A percentile compares a stretch with the other conserved stretches of the same genome.
Evolutionary conservation across 371 early-diverging fungal genomes (phyloP).

Genomic region (Saksenaea vasiformis): DNA sequence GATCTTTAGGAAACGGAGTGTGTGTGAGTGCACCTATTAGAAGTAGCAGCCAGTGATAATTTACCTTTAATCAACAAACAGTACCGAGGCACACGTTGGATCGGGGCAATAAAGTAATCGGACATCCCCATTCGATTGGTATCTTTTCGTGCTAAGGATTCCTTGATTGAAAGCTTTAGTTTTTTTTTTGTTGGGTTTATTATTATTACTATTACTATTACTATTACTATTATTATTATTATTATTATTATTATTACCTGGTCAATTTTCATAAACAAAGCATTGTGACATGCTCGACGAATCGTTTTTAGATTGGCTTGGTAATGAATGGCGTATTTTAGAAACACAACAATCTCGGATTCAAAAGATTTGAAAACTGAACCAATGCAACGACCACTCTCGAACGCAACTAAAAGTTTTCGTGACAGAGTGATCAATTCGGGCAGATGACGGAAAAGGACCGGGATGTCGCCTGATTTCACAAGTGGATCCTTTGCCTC

Average conservation of each 20-base stretch:
- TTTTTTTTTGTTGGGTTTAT: no score
- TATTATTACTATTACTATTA: no score
- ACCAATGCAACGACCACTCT: constrained; percentile 8
- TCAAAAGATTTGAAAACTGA: constrained; percentile 25
- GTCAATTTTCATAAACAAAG: constrained; percentile 41
- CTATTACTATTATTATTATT: background rate
- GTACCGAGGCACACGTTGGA: constrained; percentile 48
- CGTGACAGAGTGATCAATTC: constrained; percentile 35
- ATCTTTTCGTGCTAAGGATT: constrained; percentile 37
- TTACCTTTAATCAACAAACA: constrained; percentile 49
- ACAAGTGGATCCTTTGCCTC: constrained; percentile 30
- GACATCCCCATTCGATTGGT: constrained; percentile 46
- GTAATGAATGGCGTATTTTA: constrained; percentile 50
- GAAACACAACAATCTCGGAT: constrained; percentile 35
- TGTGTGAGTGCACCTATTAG: no score
- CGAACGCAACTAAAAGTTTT: constrained; percentile 22
- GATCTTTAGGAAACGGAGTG: constrained; percentile 29
- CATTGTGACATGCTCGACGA: constrained; percentile 41
- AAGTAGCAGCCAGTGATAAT: background rate
- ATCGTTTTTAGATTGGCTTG: constrained; percentile 38
- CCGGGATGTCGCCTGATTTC: constrained; percentile 33
- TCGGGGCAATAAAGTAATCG: constrained; percentile 50
- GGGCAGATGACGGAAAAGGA: constrained; percentile 40
- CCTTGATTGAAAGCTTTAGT: no score
- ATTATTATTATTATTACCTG: constrained; percentile 26